A percentile compares a stretch with the other conserved stretches of the same genome.
Conservation (phyloP, 164 flowering plant species). For the Chimonanthus salicifolius region DNA sequence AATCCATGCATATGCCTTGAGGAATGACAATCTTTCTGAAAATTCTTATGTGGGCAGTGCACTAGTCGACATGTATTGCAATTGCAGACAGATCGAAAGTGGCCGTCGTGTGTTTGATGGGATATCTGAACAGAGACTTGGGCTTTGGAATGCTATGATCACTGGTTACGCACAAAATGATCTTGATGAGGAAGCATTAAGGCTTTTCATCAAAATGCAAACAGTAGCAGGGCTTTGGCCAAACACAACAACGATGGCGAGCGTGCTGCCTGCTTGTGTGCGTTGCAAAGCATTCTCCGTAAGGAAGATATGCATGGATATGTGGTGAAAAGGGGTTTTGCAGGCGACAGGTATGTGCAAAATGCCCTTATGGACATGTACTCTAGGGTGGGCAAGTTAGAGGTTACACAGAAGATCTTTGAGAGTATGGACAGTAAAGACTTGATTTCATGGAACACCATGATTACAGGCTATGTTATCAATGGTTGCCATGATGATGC, state of each 20-base stretch:
- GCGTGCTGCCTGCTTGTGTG: slow-evolving; percentile 66
- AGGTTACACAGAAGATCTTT: slow-evolving; percentile 46
- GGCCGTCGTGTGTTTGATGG: slow-evolving; percentile 55
- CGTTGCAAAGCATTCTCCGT: slow-evolving; percentile 42
- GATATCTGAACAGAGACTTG: slow-evolving; percentile 31
- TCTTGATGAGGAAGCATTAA: slow-evolving; percentile 45
- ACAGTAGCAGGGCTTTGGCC: slow-evolving; percentile 36
- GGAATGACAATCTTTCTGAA: slow-evolving; percentile 31
- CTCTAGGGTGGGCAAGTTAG: slow-evolving; percentile 52
- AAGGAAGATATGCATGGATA: slow-evolving; percentile 67
- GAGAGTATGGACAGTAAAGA: slow-evolving; percentile 49
- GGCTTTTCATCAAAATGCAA: slow-evolving; percentile 56
- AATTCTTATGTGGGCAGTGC: slow-evolving; percentile 69
- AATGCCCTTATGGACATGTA: slow-evolving; percentile 88
- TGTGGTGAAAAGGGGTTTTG: slow-evolving; percentile 57
- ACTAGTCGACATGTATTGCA: slow-evolving; percentile 84
- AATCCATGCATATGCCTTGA: slow-evolving; percentile 66
- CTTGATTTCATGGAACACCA: slow-evolving; percentile 76
- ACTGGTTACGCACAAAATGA: slow-evolving; percentile 65
- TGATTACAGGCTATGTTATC: slow-evolving; percentile 65
- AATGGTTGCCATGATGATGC: slow-evolving; percentile 50
- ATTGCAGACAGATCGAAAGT: slow-evolving; percentile 42
- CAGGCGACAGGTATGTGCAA: slow-evolving; percentile 47
- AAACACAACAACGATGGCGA: slow-evolving; percentile 65
- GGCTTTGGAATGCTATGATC: slow-evolving; percentile 81